A percentile compares a stretch with the other conserved stretches of the same genome.
Conservation (phyloP, 192 early-diverging fungal genomes). For the Linnemannia zychae region DNA sequence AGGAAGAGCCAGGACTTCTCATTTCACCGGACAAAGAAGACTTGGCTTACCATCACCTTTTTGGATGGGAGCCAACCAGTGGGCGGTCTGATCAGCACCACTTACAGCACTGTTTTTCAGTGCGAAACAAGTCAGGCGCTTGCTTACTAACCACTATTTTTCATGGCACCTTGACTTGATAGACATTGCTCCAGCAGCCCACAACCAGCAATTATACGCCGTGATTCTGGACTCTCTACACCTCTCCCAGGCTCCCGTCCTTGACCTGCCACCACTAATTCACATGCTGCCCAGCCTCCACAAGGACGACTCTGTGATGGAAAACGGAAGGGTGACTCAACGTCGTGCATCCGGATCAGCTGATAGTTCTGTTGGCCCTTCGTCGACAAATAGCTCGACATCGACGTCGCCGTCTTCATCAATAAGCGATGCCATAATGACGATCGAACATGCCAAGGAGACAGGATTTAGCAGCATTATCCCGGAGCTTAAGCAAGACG, state of each 20-base stretch:
- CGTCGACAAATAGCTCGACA: slow-evolving; percentile 32
- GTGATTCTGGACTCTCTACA: neutral
- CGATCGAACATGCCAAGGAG: slow-evolving; percentile 41
- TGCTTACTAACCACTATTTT: neutral
- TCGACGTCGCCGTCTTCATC: slow-evolving; percentile 51
- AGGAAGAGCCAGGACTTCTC: neutral
- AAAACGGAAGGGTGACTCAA: slow-evolving; percentile 30
- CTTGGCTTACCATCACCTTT: neutral
- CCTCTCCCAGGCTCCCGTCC: neutral
- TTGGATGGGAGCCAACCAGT: neutral
- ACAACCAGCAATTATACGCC: neutral
- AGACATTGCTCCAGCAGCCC: neutral
- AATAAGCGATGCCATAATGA: slow-evolving; percentile 43
- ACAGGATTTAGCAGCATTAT: slow-evolving; percentile 42
- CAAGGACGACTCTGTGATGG: slow-evolving; percentile 34
- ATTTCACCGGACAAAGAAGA: neutral
- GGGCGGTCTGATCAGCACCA: neutral
- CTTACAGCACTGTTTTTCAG: neutral
- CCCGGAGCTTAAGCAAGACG: slow-evolving; percentile 44
- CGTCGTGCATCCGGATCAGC: slow-evolving; percentile 19
- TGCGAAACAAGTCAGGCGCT: neutral
- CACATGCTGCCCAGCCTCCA: slow-evolving; percentile 44
- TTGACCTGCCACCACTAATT: neutral
- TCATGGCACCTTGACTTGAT: neutral
- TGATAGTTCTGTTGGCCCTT: slow-evolving; percentile 44